Conservation (phyloP, 768 basidiomycete genomes). For the Boletus sp. region DNA sequence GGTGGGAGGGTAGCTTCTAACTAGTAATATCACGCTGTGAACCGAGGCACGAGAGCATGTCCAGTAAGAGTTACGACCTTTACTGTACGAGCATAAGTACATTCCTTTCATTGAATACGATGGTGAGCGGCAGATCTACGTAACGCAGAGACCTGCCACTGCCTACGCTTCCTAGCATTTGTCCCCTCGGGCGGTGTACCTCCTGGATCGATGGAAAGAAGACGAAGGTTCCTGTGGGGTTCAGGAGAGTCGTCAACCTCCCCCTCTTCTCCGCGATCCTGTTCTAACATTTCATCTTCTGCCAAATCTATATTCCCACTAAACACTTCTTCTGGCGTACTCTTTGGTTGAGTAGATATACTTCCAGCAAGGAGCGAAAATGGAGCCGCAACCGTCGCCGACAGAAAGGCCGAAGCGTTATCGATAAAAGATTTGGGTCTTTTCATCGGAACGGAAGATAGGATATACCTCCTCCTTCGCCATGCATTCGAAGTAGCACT, state of each 20-base stretch:
- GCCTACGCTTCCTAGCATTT: slow-evolving; percentile 39
- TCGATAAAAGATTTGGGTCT: slow-evolving; percentile 69
- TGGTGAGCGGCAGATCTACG: slow-evolving; percentile 31
- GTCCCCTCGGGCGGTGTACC: slow-evolving; percentile 29
- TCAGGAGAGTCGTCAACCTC: slow-evolving; percentile 75
- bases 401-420: slow-evolving; percentile 64
- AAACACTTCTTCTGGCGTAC: slow-evolving; percentile 67
- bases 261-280: slow-evolving; percentile 73
- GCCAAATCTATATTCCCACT: slow-evolving; percentile 64
- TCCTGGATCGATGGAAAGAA: slow-evolving; percentile 49
- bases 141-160: slow-evolving; percentile 49
- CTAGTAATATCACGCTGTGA: neutral
- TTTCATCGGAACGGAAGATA: slow-evolving; percentile 64
- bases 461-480: slow-evolving; percentile 56
- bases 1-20: neutral
- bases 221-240: slow-evolving; percentile 49
- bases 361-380: slow-evolving; percentile 50
- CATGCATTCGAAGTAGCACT: slow-evolving; percentile 43
- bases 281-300: slow-evolving; percentile 77
- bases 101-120: slow-evolving; percentile 11
- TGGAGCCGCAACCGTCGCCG: slow-evolving; percentile 57
- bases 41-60: neutral
- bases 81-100: neutral
- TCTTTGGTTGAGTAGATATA: slow-evolving; percentile 29
- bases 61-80: neutral